Evolutionary conservation across 2,329 filamentous ascomycete genomes (phyloP), one percentile per base, ranked within the genome.

Genomic region (Diaporthe vexans): DNA sequence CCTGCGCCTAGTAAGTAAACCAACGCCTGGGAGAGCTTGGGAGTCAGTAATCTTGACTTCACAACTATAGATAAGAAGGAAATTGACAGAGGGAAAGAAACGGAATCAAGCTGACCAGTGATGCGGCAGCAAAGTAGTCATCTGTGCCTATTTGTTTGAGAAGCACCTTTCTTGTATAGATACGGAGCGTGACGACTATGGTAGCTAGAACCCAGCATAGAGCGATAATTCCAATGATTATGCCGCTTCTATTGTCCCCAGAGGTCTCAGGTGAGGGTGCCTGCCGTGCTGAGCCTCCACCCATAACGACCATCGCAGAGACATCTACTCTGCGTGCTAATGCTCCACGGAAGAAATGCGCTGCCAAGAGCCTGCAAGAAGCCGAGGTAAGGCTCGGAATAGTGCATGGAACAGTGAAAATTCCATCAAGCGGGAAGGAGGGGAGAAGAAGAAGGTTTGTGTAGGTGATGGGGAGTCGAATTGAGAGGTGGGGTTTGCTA

Each of bases 111-210:
- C 58, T 63, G 26, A 63, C 58, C 17, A 63, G 24, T 46, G 58
- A 63, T 3, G 58, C 58, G 46, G 24, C 37, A 29, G 58, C 58
- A 63, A 63, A 63, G 24, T 63, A 63, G 37, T 63, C 58, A 15
- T 63, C 58, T 29, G 15, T 29, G 58, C 58, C 58, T 21, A 63
- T 13, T 29, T 46, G 58, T 21, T 63, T 63, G 17, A 63, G 24
- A 46, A 63, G 58, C 15, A 63, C 58, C 24, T 63, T 63, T 46
- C 58, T 63, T 8, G 58, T 63, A 19, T 63, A 63, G 15, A 63
- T 15, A 7, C 58, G 58, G 29, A 63, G 58, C 15, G 37, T 21
- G 37, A 63, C 58, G 24, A 46, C 58, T 21, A 13, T 21, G 15
- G 58, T 63, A 46, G 37, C 58, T 17, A 63, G 13, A 21, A 63